Conservation (phyloP, 768 basidiomycete genomes). For the Collybia sordida region DNA sequence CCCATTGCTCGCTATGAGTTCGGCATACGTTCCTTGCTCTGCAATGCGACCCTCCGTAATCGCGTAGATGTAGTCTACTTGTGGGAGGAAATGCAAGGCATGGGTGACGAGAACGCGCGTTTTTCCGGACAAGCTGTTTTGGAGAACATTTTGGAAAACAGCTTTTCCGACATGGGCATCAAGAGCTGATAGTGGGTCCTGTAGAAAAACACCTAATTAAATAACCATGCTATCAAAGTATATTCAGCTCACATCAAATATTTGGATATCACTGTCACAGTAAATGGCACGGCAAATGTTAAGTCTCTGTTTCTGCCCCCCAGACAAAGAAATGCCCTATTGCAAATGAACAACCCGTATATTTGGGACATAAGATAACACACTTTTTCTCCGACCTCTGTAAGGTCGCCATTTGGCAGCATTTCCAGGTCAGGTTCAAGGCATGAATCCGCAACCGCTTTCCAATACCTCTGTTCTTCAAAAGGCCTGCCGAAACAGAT, state of each 20-base stretch:
- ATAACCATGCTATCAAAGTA: not conserved
- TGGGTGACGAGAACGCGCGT: constrained; percentile 92
- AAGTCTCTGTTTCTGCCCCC: constrained; percentile 76
- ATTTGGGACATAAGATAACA: not conserved
- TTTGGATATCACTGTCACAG: constrained; percentile 81
- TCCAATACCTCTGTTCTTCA: constrained; percentile 82
- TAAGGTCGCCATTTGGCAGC: constrained; percentile 74
- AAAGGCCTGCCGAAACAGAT: constrained; percentile 85
- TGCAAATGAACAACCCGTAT: constrained; percentile 6
- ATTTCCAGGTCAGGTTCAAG: constrained; percentile 79
- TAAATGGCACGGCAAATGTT: constrained; percentile 89
- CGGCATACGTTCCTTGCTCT: constrained; percentile 77
- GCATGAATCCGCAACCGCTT: constrained; percentile 74
- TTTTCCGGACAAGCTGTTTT: constrained; percentile 59
- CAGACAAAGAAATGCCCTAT: constrained; percentile 83
- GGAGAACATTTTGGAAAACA: constrained; percentile 83
- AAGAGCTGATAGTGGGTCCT: constrained; percentile 87
- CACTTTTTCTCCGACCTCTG: constrained; percentile 78
- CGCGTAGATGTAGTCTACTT: constrained; percentile 84
- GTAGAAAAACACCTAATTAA: not conserved
- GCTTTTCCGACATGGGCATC: constrained; percentile 91
- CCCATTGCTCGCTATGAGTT: constrained; percentile 62
- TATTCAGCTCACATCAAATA: constrained; percentile 61
- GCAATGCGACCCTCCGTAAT: constrained; percentile 75
- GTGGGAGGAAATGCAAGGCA: constrained; percentile 85